phyloP scores from a whole-genome alignment of 345 rosid species.

The Dipteronia sinensis region DNA sequence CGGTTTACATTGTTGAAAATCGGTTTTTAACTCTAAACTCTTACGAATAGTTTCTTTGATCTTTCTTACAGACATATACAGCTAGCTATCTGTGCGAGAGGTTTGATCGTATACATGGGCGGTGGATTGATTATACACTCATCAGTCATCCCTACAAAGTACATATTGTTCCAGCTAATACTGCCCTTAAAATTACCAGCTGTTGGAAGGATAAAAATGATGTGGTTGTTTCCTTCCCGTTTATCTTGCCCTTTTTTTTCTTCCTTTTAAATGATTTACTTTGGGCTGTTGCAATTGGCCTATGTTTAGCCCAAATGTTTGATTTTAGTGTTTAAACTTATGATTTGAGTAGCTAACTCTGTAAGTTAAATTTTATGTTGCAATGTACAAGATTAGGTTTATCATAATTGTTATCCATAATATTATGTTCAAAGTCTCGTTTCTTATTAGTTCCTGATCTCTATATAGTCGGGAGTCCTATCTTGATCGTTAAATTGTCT shows the following conservation, averaged over 20 bases:
- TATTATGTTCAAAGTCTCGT: not conserved
- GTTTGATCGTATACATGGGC: conserved; percentile 4
- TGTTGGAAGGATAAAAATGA: conserved; percentile 20
- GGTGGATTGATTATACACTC: conserved; percentile 17
- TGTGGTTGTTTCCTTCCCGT: conserved; percentile 4
- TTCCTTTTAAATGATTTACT: conserved; percentile 19
- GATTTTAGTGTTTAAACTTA: conserved; percentile 20
- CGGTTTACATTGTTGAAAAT: not conserved
- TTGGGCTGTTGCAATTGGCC: conserved; percentile 10
- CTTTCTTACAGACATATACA: conserved; percentile 30
- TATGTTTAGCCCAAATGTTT: conserved; percentile 14
- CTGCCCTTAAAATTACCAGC: conserved; percentile 20
- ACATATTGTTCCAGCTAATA: conserved; percentile 27
- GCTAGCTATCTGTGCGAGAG: conserved; percentile 32
- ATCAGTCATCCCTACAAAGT: conserved; percentile 21
- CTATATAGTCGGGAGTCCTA: not conserved
- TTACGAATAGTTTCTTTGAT: not conserved
- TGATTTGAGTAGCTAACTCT: conserved; percentile 13
- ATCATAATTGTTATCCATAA: not conserved
- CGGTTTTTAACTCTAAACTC: not conserved
- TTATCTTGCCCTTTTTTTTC: not conserved
- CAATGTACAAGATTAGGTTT: conserved; percentile 27
- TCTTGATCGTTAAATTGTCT: not conserved
- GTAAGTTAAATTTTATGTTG: conserved; percentile 12
- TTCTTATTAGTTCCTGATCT: not conserved